phyloP scores from a whole-genome alignment of 805 yeast species.

The Torulaspora franciscae region DNA sequence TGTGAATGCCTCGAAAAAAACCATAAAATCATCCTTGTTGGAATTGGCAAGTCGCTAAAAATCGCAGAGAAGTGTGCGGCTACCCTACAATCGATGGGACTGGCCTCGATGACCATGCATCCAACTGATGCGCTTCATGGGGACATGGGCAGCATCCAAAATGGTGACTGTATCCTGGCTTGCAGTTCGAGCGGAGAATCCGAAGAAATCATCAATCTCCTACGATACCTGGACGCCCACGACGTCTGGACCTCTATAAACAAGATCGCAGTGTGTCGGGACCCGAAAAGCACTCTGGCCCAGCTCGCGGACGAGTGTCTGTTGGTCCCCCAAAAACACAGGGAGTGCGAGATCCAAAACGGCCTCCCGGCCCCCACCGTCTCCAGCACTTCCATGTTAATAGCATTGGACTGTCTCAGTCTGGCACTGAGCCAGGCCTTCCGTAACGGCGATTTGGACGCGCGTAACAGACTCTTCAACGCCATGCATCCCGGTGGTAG shows the following conservation, averaged over 20 bases:
- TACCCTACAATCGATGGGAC: constrained; percentile 72
- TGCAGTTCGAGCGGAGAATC: constrained; percentile 79
- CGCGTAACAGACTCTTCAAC: constrained; percentile 55
- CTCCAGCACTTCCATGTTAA: constrained; percentile 70
- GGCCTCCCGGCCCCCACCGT: constrained; percentile 88
- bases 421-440: constrained; percentile 63
- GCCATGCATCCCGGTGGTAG: constrained; percentile 89
- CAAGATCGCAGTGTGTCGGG: constrained; percentile 18
- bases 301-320: constrained; percentile 36
- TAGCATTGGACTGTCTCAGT: constrained; percentile 72
- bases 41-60: constrained; percentile 81
- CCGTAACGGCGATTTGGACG: constrained; percentile 50
- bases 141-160: constrained; percentile 68
- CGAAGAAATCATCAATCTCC: constrained; percentile 55
- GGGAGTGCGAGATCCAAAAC: constrained; percentile 55
- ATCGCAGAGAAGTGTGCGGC: constrained; percentile 77
- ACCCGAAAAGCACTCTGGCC: constrained; percentile 15
- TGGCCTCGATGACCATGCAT: constrained; percentile 63
- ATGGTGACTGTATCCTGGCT: constrained; percentile 52
- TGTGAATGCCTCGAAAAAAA: constrained; percentile 37
- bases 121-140: constrained; percentile 91
- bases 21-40: constrained; percentile 72
- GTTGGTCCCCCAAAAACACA: constrained; percentile 38
- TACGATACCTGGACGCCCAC: constrained; percentile 15
- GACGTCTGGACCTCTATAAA: constrained; percentile 1